These are phyloP conservation scores for Eucalyptus globulus DNA, from an alignment of 345 rosid species.

Conservation along the genomic window DNA sequence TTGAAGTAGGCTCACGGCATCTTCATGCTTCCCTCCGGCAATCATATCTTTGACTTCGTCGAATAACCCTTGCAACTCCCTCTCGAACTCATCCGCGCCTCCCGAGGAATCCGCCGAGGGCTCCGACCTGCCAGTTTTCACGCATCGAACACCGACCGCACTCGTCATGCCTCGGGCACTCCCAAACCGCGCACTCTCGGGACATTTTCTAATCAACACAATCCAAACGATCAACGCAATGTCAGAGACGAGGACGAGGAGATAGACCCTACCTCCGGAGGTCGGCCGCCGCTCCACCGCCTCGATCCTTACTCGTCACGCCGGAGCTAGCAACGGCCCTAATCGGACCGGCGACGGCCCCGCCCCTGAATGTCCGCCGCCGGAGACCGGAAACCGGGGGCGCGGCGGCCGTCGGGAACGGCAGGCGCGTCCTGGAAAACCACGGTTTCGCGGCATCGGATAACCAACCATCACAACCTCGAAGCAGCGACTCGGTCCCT, in stretches of 20 bases:
- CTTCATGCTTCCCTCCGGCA: conserved; percentile 36
- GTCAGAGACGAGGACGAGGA: background rate
- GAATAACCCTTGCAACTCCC: conserved; percentile 60
- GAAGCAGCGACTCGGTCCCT: background rate
- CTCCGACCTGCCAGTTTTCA: background rate
- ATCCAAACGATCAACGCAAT: background rate
- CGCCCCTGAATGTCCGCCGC: conserved; percentile 15
- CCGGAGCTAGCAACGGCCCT: conserved; percentile 1
- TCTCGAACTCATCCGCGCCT: conserved; percentile 37
- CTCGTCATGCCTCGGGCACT: background rate
- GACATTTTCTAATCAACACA: background rate
- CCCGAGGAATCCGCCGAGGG: background rate
- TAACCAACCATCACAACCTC: background rate
- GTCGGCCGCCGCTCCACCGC: conserved; percentile 9
- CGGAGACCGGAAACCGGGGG: background rate
- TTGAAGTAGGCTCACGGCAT: conserved; percentile 62
- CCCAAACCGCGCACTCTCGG: background rate
- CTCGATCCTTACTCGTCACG: background rate
- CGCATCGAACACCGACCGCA: background rate
- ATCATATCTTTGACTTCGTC: conserved; percentile 60
- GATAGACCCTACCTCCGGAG: conserved; percentile 17
- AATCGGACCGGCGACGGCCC: conserved; percentile 7
- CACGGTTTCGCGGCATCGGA: background rate
- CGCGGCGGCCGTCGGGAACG: background rate
- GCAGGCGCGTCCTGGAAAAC: background rate